These are phyloP conservation scores for Cicer chorassanicum DNA, from an alignment of 306 rosid species.

Conservation along the genomic window DNA sequence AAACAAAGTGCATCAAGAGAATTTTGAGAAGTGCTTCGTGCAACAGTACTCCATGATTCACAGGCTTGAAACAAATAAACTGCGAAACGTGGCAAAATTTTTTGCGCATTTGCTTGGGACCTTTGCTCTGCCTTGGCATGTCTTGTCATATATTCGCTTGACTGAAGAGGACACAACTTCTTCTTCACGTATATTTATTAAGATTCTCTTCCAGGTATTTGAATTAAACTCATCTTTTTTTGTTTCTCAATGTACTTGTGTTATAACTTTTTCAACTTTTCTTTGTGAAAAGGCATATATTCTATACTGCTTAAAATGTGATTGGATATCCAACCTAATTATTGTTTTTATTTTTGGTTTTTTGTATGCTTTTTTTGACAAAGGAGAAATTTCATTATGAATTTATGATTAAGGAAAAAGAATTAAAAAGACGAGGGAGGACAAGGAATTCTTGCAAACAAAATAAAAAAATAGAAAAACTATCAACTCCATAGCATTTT, in stretches of 20 bases:
- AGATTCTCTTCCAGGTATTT: conserved; percentile 87
- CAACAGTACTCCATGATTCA: conserved; percentile 93
- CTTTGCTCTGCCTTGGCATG: conserved; percentile 89
- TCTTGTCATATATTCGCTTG: conserved; percentile 73
- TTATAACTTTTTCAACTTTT: conserved; percentile 15
- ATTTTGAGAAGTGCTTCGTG: conserved; percentile 90
- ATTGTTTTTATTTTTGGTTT: not conserved
- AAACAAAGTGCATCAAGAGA: conserved; percentile 86
- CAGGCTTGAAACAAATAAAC: conserved; percentile 81
- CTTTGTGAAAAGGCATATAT: conserved; percentile 1
- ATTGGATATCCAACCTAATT: not conserved
- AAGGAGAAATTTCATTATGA: not conserved
- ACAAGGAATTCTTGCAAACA: not conserved
- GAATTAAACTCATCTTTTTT: conserved; percentile 21
- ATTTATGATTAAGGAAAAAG: not conserved
- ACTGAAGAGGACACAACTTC: conserved; percentile 94
- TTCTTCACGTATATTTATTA: conserved; percentile 85
- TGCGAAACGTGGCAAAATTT: conserved; percentile 82
- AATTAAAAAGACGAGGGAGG: not conserved
- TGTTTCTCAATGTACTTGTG: conserved; percentile 21
- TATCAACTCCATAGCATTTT: not conserved
- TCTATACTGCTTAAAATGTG: conserved; percentile 32
- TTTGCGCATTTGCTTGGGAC: conserved; percentile 95
- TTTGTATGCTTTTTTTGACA: conserved; percentile 9
- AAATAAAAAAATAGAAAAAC: not conserved